Base-by-base conservation (phyloP, 177 flowering plant genomes). In the Vitis hybrid region DNA sequence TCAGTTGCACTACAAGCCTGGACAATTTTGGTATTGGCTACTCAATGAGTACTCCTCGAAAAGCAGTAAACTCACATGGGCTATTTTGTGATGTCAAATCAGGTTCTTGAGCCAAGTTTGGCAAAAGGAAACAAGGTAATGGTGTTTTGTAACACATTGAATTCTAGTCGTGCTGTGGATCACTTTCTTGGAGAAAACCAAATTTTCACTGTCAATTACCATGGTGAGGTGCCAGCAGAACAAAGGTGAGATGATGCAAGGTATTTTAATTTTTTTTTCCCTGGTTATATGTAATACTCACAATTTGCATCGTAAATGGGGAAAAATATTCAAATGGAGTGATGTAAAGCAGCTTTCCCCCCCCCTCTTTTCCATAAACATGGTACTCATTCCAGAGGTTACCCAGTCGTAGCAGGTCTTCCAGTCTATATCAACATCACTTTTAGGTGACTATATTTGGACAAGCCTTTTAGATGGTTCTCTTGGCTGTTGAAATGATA, bases 51-150 rank as follows among this genome's bases (percentile, higher is more conserved):
- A 27, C 27, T 27, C 4, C 27, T 27, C 0, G 27, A 27, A 27
- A 27, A 27, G 27, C 27, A 27, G 27, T 27, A 27, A 10, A 32
- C 64, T 56, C 30, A 21, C 46, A 48, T 68, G 14, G 54, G 46
- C 59, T 46, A 18, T 52, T 11, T 70, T 70, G 10, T 74, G 66
- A 56, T 74, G 65, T 58, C 10, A 69, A 52, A 52, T 56, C 86
- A 95, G 99, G 98, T 95, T 75, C 97, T 95, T 71, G 97, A 95
- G 78, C 99, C 99, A 68, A 95, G 97, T 81, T 84, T 95, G 75
- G 81, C 92, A 14, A 93, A 89, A 77, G 99, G 99, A 72, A 93
- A 92, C 72, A 87, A 82, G 27, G 97, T 93, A 72, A 95, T 95
- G 99, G 99, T 95, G 27, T 95, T 95, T 80, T 95, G 98, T 63